Conservation (phyloP, 768 basidiomycete species). For the Podaxis sp. region DNA sequence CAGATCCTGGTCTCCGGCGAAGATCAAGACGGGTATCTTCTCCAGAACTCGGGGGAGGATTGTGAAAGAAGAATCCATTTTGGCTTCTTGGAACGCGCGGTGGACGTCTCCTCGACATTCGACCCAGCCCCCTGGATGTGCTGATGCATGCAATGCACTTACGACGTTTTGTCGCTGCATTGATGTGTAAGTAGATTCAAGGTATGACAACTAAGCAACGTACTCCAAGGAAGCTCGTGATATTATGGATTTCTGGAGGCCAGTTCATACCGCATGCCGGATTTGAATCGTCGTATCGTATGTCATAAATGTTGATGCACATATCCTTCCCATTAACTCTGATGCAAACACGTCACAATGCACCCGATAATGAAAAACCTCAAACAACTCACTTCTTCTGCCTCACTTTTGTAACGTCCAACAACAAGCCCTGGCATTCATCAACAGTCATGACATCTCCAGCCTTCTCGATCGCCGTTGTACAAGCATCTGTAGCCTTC, state of each 20-base stretch:
- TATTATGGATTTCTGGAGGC: conserved; percentile 80
- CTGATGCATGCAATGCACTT: conserved; percentile 74
- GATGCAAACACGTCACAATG: conserved; percentile 5
- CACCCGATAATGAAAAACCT: background rate
- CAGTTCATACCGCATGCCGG: conserved; percentile 98
- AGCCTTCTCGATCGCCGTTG: conserved; percentile 39
- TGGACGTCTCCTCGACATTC: conserved; percentile 80
- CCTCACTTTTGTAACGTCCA: conserved; percentile 38
- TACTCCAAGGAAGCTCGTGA: conserved; percentile 81
- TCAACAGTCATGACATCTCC: conserved; percentile 56
- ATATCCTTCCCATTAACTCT: conserved; percentile 68
- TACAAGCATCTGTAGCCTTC: conserved; percentile 57
- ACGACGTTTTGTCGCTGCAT: conserved; percentile 72
- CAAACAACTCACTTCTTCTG: conserved; percentile 33
- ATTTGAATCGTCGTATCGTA: conserved; percentile 78
- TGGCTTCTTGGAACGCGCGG: conserved; percentile 49
- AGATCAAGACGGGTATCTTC: conserved; percentile 82
- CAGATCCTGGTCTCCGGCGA: conserved; percentile 92
- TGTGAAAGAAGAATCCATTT: conserved; percentile 67
- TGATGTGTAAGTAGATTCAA: conserved; percentile 9
- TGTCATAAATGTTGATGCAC: conserved; percentile 95
- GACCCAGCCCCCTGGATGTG: conserved; percentile 77
- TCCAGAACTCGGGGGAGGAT: conserved; percentile 79
- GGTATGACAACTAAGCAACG: conserved; percentile 26
- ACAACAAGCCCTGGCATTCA: conserved; percentile 60